Evolutionary conservation across 768 basidiomycete genomes (phyloP).

Genomic region (Russula sp.): DNA sequence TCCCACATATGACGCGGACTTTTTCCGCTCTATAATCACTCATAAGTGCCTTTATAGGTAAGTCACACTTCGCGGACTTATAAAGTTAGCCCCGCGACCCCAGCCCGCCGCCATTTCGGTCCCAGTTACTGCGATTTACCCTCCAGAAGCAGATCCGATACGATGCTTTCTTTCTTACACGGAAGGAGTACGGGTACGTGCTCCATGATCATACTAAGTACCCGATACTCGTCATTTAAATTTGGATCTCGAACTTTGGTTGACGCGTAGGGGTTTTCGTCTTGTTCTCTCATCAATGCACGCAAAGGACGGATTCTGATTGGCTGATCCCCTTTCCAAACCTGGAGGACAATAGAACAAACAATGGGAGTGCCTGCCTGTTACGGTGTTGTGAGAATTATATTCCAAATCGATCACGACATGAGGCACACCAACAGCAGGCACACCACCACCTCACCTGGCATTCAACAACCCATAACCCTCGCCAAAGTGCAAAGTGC

Average conservation of each 20-base stretch:
- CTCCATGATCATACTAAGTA: neutral
- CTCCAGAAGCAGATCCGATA: neutral
- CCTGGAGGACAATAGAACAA: conserved; percentile 11
- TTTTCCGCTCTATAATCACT: neutral
- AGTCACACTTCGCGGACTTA: conserved; percentile 3
- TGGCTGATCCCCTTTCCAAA: neutral
- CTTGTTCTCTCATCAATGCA: neutral
- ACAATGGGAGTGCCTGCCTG: neutral
- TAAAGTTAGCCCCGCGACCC: neutral
- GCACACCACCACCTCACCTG: no score
- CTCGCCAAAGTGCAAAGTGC: no score
- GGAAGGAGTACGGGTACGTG: neutral
- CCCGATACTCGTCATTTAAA: neutral
- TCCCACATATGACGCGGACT: neutral
- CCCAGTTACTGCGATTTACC: neutral
- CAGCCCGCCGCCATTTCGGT: neutral
- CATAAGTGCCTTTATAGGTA: neutral
- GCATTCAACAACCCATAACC: no score
- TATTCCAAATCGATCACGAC: neutral
- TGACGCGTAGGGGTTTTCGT: neutral
- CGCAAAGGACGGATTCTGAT: neutral
- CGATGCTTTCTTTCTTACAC: neutral
- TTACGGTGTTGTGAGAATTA: neutral
- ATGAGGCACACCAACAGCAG: neutral
- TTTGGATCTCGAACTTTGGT: neutral